Conservation (phyloP, 495 filamentous ascomycete species). For the Aspergillus panamensis region DNA sequence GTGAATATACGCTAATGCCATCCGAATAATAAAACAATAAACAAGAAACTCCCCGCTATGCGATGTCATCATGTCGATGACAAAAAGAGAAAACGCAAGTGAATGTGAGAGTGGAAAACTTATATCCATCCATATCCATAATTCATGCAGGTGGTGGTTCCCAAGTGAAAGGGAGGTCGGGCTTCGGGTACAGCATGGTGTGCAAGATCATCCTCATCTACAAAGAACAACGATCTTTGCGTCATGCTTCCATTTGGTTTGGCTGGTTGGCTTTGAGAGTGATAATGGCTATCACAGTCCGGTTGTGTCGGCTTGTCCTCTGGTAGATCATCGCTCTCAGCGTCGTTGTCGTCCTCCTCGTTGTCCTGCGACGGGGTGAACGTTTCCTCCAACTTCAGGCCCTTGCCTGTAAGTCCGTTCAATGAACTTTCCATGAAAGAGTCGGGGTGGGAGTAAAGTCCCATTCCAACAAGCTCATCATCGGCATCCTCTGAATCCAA, state of each 20-base stretch:
- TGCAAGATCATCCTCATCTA: constrained; percentile 33
- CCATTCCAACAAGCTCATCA: constrained; percentile 79
- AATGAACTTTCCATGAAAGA: constrained; percentile 47
- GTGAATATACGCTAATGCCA: constrained; percentile 17
- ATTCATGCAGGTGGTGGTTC: constrained; percentile 36
- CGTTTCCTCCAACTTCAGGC: constrained; percentile 78
- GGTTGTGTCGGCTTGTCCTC: constrained; percentile 17
- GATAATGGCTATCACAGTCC: neutral
- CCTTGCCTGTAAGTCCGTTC: constrained; percentile 54
- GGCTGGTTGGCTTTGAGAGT: constrained; percentile 27
- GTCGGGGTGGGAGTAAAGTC: constrained; percentile 70
- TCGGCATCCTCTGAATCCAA: constrained; percentile 42
- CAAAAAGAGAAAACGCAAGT: constrained; percentile 15
- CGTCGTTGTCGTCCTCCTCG: constrained; percentile 45
- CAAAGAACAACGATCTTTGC: constrained; percentile 49
- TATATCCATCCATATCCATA: constrained; percentile 46
- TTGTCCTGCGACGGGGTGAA: constrained; percentile 69
- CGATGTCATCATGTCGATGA: constrained; percentile 21
- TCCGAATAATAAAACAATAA: constrained; percentile 18
- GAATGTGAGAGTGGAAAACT: neutral
- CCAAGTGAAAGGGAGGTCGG: constrained; percentile 31
- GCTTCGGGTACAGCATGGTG: constrained; percentile 28
- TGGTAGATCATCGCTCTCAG: constrained; percentile 36
- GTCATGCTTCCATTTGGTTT: constrained; percentile 37
- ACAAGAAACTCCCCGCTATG: constrained; percentile 39